Base-by-base conservation (phyloP, 176 grass and related monocot genomes). In the Musa acuminata region DNA sequence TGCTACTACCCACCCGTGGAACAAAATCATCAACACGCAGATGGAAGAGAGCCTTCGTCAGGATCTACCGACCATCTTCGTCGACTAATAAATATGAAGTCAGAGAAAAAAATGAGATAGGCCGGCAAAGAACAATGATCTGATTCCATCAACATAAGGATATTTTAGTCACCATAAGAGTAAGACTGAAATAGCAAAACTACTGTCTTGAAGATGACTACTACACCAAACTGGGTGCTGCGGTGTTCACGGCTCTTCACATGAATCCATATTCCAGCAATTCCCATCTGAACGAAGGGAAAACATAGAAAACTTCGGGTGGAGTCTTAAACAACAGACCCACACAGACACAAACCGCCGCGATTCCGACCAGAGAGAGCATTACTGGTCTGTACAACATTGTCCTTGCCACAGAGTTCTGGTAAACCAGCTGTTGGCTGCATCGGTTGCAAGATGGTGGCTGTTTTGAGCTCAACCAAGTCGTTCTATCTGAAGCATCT, bases 381-480 rank as follows among this genome's bases (percentile, higher is more conserved):
- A 99, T 93, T 52, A 91, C 88, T 59, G 95, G 95, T 78, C 95
- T 88, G 70, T 94, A 94, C 68, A 99, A 51, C 74, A 99, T 91
- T 52, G 88, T 91, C 73, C 76, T 91, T 5, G 83, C 49, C 0
- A 65, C 25, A 0, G 82, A 84, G 53, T 26, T 81, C 20, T 6
- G 73, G 55, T 75, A 83, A 8, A 27, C 22, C 9, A 65, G 63
- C n/a, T 65, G 63, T 65, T 13, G 63, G 23, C 63, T 65, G 63
- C 63, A 65, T 65, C 63, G 24, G 63, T 20, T 27, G 63, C 68
- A 71, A 52, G 50, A n/a, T 8, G 68, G 48, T n/a, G n/a, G 43
- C 16, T 51, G 68, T 3, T 55, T 11, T 21, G 24, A 58, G 22
- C 25, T 74, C 52, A 27, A 26, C 53, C 52, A 22, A 53, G 12